Evolutionary conservation across 163 green algal genomes (phyloP), one percentile per base, ranked within the genome.

Genomic region (Scenedesmus sp.): DNA sequence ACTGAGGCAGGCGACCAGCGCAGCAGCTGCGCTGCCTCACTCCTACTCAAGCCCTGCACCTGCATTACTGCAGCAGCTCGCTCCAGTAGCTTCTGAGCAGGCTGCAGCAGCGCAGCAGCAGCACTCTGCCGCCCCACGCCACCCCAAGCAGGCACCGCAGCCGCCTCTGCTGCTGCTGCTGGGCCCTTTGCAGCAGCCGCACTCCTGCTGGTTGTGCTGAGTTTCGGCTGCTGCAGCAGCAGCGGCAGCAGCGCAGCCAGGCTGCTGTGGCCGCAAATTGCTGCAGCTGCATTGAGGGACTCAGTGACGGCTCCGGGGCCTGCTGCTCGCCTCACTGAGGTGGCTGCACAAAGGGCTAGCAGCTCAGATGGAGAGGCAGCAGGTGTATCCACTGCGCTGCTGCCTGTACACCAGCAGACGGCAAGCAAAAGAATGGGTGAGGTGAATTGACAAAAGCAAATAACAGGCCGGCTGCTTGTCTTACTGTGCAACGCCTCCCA

Each of bases 171-270:
- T 26, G 23, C 15, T 34, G 66, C 18, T 34, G 70, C 23, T 10
- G 70, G 34, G 34, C 34, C 34, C 34, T 46, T 46, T 46, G 34
- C 34, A 46, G 34, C 34, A 46, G 34, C 34, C 34, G 34, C 34
- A 46, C 23, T 67, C 52, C 34, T 52, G 56, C n/a, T 62, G 60
- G 4, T 55, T 16, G n/a, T 1, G 54, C 23, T 26, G 6, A 79
- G 70, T 8, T 79, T 79, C 6, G 64, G 56, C n/a, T 55, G 70
- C 87, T 74, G 70, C 23, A 85, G 73, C 56, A 91, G 77, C 70
- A 85, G 57, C 54, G 87, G 87, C 56, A 91, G 55, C 73, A 91
- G 87, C n/a, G 76, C 23, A 62, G 87, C 12, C 7, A 73, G 54
- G 13, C 26, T 76, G 55, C n/a, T 74, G 26, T 77, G 62, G 70